Percentiles rank a stretch among this genome's conserved stretches.
Evolutionary conservation across 768 basidiomycete genomes (phyloP).

Genomic region (Boletus tomentosulus): DNA sequence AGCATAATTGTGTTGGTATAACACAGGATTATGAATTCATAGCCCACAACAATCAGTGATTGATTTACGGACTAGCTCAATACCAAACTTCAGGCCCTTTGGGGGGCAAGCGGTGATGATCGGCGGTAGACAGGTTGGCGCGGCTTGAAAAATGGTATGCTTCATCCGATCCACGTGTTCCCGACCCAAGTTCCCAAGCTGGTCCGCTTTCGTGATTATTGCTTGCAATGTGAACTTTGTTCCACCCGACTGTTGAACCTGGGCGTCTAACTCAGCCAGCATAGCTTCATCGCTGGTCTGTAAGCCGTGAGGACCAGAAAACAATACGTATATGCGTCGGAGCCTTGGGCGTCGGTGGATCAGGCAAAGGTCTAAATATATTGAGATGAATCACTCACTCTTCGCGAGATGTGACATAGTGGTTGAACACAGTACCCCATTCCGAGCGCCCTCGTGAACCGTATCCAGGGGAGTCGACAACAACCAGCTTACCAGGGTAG

Average conservation of each 20-base stretch:
- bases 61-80: conserved; percentile 52
- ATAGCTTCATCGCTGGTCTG: conserved; percentile 55
- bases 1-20: neutral
- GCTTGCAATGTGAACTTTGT: conserved; percentile 62
- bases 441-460: conserved; percentile 68
- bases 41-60: conserved; percentile 58
- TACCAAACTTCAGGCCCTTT: conserved; percentile 51
- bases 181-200: conserved; percentile 34
- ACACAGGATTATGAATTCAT: conserved; percentile 4
- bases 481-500: conserved; percentile 46
- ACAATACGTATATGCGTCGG: conserved; percentile 63
- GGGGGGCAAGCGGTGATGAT: conserved; percentile 51
- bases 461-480: conserved; percentile 83
- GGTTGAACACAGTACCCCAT: conserved; percentile 69
- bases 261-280: conserved; percentile 46
- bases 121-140: conserved; percentile 62
- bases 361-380: neutral
- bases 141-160: conserved; percentile 46
- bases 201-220: conserved; percentile 69
- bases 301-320: conserved; percentile 65
- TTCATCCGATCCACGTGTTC: conserved; percentile 40
- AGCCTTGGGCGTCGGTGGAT: conserved; percentile 40
- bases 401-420: conserved; percentile 56
- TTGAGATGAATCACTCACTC: conserved; percentile 42
- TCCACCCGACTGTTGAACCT: conserved; percentile 29